Evolutionary conservation across 495 filamentous ascomycete genomes (phyloP).

Genomic region (Amniculicola lignicola): DNA sequence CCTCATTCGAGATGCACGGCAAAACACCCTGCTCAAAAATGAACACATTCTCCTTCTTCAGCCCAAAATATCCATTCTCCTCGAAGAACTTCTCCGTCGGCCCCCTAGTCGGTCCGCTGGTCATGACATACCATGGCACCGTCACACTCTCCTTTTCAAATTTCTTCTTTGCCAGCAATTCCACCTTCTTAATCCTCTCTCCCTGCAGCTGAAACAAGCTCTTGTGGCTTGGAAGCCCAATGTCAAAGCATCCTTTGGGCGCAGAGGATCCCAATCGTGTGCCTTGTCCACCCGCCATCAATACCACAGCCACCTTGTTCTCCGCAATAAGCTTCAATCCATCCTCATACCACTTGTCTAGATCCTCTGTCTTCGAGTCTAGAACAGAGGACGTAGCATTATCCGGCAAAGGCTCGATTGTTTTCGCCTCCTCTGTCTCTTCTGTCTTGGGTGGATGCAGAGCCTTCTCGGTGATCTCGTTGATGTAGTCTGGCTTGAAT

Average conservation of each 20-base stretch:
- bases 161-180: slow-evolving; percentile 72
- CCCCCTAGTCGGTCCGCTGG: slow-evolving; percentile 88
- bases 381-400: slow-evolving; percentile 84
- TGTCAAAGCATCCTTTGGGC: slow-evolving; percentile 95
- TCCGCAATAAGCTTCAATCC: slow-evolving; percentile 80
- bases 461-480: slow-evolving; percentile 75
- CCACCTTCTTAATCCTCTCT: slow-evolving; percentile 85
- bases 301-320: slow-evolving; percentile 89
- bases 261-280: slow-evolving; percentile 91
- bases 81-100: slow-evolving; percentile 92
- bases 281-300: slow-evolving; percentile 97
- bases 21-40: slow-evolving; percentile 98
- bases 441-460: slow-evolving; percentile 67
- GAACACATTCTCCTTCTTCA: slow-evolving; percentile 77
- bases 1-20: slow-evolving; percentile 95
- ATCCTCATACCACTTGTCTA: slow-evolving; percentile 79
- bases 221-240: slow-evolving; percentile 87
- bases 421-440: slow-evolving; percentile 50
- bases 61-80: slow-evolving; percentile 83
- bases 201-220: slow-evolving; percentile 96
- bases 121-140: slow-evolving; percentile 99
- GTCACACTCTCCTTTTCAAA: slow-evolving; percentile 60
- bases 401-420: slow-evolving; percentile 87
- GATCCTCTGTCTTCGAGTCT: slow-evolving; percentile 76
- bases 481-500: slow-evolving; percentile 80